These are phyloP conservation scores for Exserohilum turcica DNA, from an alignment of 2,329 filamentous ascomycete species.

Conservation along the genomic window DNA sequence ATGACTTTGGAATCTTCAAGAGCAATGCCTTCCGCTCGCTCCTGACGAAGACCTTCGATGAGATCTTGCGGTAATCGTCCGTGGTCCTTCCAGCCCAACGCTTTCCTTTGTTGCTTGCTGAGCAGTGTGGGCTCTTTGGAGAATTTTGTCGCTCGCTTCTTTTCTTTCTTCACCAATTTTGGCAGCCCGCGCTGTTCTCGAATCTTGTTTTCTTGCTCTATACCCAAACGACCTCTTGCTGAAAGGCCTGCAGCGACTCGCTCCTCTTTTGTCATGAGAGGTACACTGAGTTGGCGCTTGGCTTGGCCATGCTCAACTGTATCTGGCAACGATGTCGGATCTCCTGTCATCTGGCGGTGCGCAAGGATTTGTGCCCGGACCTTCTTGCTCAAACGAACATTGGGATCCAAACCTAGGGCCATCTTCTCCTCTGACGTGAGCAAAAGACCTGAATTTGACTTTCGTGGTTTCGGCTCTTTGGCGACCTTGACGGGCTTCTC, in stretches of 20 bases:
- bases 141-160: conserved; percentile 20
- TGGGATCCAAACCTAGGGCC: conserved; percentile 29
- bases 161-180: conserved; percentile 18
- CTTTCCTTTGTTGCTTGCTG: conserved; percentile 32
- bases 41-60: conserved; percentile 31
- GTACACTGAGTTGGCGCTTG: conserved; percentile 10
- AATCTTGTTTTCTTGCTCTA: conserved; percentile 30
- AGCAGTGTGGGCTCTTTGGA: conserved; percentile 28
- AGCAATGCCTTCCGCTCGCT: conserved; percentile 25
- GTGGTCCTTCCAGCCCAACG: conserved; percentile 30
- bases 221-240: conserved; percentile 29
- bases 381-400: conserved; percentile 31
- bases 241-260: conserved; percentile 34
- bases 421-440: conserved; percentile 34
- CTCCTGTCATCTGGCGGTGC: conserved; percentile 31
- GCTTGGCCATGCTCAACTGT: conserved; percentile 16
- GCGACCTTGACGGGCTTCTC: conserved; percentile 5
- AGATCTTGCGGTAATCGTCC: conserved; percentile 33
- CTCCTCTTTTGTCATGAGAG: conserved; percentile 37
- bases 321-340: conserved; percentile 30
- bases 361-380: conserved; percentile 35
- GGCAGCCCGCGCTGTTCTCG: conserved; percentile 30
- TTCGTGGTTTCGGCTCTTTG: conserved; percentile 1
- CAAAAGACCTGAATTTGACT: conserved; percentile 11
- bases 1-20: conserved; percentile 26